A percentile compares a stretch with the other conserved stretches of the same genome.
These are phyloP conservation scores for Plasmodium cynomolgi DNA, from an alignment of 169 alveolate species.

Conservation along the genomic window DNA sequence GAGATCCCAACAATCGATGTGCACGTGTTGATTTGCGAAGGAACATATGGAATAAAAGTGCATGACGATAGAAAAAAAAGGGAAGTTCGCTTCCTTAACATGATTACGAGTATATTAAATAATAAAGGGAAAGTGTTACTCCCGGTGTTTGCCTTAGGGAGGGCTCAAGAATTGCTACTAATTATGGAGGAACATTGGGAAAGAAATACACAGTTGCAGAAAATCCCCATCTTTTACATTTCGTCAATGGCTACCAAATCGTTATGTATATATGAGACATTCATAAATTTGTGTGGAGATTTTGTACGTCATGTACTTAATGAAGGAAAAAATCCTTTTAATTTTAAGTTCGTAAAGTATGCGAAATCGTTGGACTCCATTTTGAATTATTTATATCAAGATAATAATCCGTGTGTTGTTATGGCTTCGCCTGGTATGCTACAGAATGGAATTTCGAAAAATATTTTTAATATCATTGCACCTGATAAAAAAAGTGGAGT, in stretches of 20 bases:
- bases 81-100: conserved; percentile 92
- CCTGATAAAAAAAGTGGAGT: conserved; percentile 94
- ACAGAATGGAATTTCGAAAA: conserved; percentile 96
- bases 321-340: conserved; percentile 94
- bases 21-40: conserved; percentile 97
- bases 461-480: conserved; percentile 96
- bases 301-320: conserved; percentile 88
- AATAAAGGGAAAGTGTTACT: conserved; percentile 95
- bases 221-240: conserved; percentile 95
- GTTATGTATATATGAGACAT: conserved; percentile 95
- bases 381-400: conserved; percentile 76
- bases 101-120: conserved; percentile 83
- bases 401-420: conserved; percentile 94
- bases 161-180: conserved; percentile 96
- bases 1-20: conserved; percentile 95
- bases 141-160: conserved; percentile 96
- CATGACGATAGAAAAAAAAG: conserved; percentile 97
- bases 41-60: conserved; percentile 97
- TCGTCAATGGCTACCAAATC: conserved; percentile 96
- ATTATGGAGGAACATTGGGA: conserved; percentile 97
- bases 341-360: conserved; percentile 90
- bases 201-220: conserved; percentile 89
- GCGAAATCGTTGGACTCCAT: conserved; percentile 86
- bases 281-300: conserved; percentile 96
- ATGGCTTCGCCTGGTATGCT: conserved; percentile 99